These are phyloP conservation scores for Lactifluus volemus DNA, from an alignment of 768 basidiomycete species.

Conservation along the genomic window DNA sequence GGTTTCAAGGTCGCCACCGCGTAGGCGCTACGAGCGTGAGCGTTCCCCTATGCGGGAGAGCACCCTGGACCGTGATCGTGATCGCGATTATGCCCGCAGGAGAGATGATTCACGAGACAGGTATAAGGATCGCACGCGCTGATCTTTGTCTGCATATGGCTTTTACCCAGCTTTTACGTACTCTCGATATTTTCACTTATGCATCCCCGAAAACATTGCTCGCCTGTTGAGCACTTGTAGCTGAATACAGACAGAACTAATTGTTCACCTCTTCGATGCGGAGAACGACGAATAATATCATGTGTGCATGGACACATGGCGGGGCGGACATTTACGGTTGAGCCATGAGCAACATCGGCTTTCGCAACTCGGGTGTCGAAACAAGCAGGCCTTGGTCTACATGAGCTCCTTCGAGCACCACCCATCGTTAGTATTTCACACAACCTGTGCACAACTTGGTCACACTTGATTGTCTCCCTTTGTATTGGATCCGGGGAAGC, in stretches of 20 bases:
- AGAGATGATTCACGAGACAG: conserved; percentile 16
- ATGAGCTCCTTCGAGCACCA: conserved; percentile 73
- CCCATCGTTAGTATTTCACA: conserved; percentile 44
- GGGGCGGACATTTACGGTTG: not conserved
- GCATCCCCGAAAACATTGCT: not conserved
- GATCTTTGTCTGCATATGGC: not conserved
- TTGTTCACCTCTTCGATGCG: no score
- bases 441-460: not conserved
- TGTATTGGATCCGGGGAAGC: no score
- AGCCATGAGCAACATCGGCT: conserved; percentile 40
- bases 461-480: not conserved
- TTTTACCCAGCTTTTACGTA: not conserved
- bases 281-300: no score
- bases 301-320: no score
- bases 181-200: not conserved
- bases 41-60: conserved; percentile 9
- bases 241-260: no score
- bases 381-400: conserved; percentile 63
- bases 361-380: conserved; percentile 80
- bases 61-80: conserved; percentile 1
- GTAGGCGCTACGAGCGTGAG: not conserved
- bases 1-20: conserved; percentile 10
- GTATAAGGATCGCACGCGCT: conserved; percentile 15
- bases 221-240: not conserved
- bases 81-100: conserved; percentile 5